Evolutionary conservation across 345 rosid genomes (phyloP).

Genomic region (Bruguiera parviflora): DNA sequence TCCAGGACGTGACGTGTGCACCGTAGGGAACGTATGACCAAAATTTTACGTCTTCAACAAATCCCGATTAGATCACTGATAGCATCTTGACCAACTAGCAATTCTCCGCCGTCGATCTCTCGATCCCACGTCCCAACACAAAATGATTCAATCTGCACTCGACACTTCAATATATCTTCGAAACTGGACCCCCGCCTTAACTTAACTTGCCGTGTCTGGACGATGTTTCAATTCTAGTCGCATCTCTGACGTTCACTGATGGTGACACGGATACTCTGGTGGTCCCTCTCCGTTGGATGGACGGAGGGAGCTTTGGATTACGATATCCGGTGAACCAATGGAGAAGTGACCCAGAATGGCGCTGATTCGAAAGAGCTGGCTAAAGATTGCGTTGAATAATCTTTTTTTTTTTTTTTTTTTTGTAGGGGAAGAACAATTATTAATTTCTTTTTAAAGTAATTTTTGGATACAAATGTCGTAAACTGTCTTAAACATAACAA

Average conservation of each 20-base stretch:
- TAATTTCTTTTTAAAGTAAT: neutral
- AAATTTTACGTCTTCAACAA: neutral
- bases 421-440: neutral
- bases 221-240: neutral
- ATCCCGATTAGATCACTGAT: neutral
- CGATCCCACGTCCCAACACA: neutral
- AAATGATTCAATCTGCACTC: neutral
- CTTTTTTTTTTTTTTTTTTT: too few relatives aligned
- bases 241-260: neutral
- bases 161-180: too few relatives aligned
- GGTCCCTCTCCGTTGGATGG: neutral
- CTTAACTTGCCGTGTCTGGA: neutral
- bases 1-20: neutral
- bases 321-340: neutral
- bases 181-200: neutral
- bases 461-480: too few relatives aligned
- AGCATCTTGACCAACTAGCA: neutral
- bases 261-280: neutral
- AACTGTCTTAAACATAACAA: too few relatives aligned
- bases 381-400: too few relatives aligned
- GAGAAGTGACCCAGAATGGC: neutral
- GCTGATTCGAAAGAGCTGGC: neutral
- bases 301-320: neutral
- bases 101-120: neutral
- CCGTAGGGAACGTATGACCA: neutral